Evolutionary conservation across 202 grass and related monocot species (phyloP), one percentile per base, ranked within the genome.

Genomic region (Musa balbisiana): DNA sequence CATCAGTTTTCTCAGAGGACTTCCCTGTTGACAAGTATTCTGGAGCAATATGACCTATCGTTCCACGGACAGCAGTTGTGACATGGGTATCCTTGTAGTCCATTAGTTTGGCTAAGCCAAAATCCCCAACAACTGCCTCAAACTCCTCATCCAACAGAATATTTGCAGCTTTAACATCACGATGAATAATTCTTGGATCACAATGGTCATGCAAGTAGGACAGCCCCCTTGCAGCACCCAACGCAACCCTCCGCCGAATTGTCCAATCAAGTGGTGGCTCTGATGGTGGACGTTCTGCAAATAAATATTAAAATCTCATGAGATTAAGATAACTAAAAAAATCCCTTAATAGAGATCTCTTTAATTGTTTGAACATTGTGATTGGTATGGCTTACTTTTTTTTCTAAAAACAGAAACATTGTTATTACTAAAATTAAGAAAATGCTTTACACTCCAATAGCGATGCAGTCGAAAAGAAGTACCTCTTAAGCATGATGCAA

Each of bases 161-260:
- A 60, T 84, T 84, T 63, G 82, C 77, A 63, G 77, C 82, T 84
- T 84, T 84, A 63, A 84, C 82, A 70, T 84, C 77, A 20, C 82
- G 82, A 75, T 84, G 77, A 51, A 84, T 84, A 63, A 84, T 84
- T 22, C 70, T 79, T 12, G 82, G 82, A 68, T 80, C 54, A 49
- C 82, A 84, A 26, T 79, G 62, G 62, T 80, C 82, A 64, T 84
- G 82, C 82, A 84, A 84, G 15, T 84, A 84, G 56, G 82, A 84
- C 69, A 84, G 63, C 9, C 82, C 82, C 55, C 82, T 80, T 75
- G 82, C 76, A 74, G 82, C 49, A 19, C 82, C 76, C 43, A 80
- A 63, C 19, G 77, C 82, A 53, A 84, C 74, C 23, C 73, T 27
- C 43, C 51, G 64, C 43, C 82, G 77, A 19, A 72, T 75, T 71